Evolutionary conservation across 352 stramenopile species (phyloP).

Genomic region (Globisporangium okanoganense): DNA sequence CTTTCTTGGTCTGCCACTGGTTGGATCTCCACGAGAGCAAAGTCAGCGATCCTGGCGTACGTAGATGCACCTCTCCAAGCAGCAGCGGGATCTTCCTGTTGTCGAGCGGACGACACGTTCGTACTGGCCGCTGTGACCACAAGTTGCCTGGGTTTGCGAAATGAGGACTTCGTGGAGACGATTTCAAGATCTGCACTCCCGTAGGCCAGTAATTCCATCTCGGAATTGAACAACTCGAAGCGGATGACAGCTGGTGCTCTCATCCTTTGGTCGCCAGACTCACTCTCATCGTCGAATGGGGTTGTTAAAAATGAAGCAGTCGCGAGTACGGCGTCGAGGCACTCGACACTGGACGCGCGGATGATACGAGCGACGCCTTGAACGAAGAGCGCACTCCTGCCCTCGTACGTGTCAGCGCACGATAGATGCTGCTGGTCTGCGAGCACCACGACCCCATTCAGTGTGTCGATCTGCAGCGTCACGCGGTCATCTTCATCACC

Average conservation of each 20-base stretch:
- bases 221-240: conserved; percentile 13
- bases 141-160: conserved; percentile 6
- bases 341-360: conserved; percentile 17
- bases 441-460: conserved; percentile 10
- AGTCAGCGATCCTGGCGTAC: not conserved
- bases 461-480: conserved; percentile 19
- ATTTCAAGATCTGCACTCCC: not conserved
- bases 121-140: not conserved
- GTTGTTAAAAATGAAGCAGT: conserved; percentile 3
- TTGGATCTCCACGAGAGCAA: not conserved
- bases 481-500: conserved; percentile 7
- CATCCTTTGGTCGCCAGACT: not conserved
- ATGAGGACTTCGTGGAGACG: not conserved
- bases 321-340: conserved; percentile 21
- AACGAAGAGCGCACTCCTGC: conserved; percentile 1
- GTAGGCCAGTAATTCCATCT: conserved; percentile 10
- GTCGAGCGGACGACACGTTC: not conserved
- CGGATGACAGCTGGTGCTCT: not conserved
- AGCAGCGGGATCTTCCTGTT: too few species aligned
- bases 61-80: too few species aligned
- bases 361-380: conserved; percentile 4
- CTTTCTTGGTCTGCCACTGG: not conserved
- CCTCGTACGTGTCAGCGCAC: conserved; percentile 9
- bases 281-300: not conserved
- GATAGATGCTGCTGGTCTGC: not conserved